Percentiles rank a stretch among this genome's conserved stretches.
Evolutionary conservation across 163 green algal genomes (phyloP).

Genomic region (Chlamydomonas reinhardtii): DNA sequence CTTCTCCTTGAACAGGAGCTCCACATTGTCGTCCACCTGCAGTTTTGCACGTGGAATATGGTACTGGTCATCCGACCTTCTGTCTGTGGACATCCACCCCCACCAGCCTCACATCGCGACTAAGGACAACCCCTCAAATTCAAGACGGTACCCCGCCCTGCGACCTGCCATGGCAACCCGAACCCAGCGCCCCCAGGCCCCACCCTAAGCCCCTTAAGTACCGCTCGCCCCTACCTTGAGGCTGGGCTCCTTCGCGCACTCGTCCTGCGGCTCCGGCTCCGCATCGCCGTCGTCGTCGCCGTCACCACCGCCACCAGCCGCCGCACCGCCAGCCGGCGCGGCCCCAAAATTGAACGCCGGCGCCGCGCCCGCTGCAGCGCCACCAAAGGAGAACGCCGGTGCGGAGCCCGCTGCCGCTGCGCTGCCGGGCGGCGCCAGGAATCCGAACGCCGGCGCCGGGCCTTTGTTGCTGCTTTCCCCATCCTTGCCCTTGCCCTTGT

Average conservation of each 20-base stretch:
- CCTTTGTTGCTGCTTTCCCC: not conserved
- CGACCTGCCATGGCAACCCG: too few species aligned
- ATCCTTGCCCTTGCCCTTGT: not conserved
- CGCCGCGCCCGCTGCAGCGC: not conserved
- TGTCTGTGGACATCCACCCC: too few species aligned
- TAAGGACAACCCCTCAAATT: too few species aligned
- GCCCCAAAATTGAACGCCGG: not conserved
- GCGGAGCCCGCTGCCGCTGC: not conserved
- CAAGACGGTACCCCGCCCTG: too few species aligned
- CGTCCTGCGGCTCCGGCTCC: conserved; percentile 27
- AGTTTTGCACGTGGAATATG: not conserved
- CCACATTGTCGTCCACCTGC: conserved; percentile 50
- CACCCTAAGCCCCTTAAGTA: not conserved
- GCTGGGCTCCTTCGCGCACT: conserved; percentile 48
- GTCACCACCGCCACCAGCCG: not conserved
- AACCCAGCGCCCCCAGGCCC: too few species aligned
- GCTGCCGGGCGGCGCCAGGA: not conserved
- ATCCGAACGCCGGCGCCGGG: not conserved
- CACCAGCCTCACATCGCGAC: too few species aligned
- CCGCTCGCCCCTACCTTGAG: not conserved
- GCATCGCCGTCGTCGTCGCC: conserved; percentile 23
- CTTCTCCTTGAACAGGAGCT: conserved; percentile 51
- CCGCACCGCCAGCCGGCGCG: not conserved
- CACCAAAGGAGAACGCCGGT: not conserved
- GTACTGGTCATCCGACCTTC: too few species aligned